phyloP scores from a whole-genome alignment of 108 stramenopile species.

The Fistulifera pelliculosa region DNA sequence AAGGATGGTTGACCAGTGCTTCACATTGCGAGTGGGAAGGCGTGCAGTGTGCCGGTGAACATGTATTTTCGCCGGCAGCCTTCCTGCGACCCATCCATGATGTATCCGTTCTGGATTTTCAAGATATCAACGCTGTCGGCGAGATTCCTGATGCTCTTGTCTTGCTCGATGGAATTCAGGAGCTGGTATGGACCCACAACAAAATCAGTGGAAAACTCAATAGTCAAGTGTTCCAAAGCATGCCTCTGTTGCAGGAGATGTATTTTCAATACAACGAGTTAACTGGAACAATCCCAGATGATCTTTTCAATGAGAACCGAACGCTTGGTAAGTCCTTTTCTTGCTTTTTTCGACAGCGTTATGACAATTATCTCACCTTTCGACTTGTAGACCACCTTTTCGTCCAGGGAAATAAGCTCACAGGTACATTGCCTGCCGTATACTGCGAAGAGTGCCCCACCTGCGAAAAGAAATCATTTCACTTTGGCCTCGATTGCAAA shows the following conservation, averaged over 20 bases:
- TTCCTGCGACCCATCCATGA: too few species aligned
- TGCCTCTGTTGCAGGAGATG: background rate
- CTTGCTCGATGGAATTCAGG: slow-evolving; percentile 2
- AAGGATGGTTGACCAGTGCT: slow-evolving; percentile 5
- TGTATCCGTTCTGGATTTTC: slow-evolving; percentile 6
- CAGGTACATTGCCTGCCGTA: slow-evolving; percentile 2
- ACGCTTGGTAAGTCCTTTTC: too few species aligned
- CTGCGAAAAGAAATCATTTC: background rate
- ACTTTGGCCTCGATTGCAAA: slow-evolving; percentile 5
- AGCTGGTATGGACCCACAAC: too few species aligned
- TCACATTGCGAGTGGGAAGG: slow-evolving; percentile 9
- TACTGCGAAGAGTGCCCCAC: slow-evolving; percentile 4
- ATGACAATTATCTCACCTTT: too few species aligned
- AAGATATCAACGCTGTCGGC: slow-evolving; percentile 37
- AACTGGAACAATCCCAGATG: background rate
- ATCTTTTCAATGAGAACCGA: too few species aligned
- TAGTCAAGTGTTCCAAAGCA: too few species aligned
- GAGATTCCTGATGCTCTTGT: slow-evolving; percentile 47
- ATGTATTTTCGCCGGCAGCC: too few species aligned
- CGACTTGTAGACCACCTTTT: background rate
- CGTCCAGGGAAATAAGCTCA: background rate
- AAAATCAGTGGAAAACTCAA: too few species aligned
- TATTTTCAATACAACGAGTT: background rate
- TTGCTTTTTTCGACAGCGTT: too few species aligned
- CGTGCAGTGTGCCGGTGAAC: too few species aligned